Evolutionary conservation across 805 yeast genomes (phyloP), one percentile per base, ranked within the genome.

Genomic region (Metschnikowia bowlesiae): DNA sequence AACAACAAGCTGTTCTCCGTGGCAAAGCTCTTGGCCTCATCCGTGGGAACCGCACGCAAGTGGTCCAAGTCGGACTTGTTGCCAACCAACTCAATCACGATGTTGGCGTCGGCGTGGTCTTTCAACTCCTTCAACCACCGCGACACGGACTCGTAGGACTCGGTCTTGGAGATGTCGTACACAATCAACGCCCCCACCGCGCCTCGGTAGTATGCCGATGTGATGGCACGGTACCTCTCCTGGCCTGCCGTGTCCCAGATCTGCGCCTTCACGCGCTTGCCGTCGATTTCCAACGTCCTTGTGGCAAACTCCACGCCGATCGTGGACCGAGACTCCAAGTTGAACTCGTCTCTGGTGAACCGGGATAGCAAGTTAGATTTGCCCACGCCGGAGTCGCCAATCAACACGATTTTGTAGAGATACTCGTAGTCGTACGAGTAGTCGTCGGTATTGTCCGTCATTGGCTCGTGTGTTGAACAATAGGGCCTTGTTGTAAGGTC

Each of bases 241-340:
- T 92, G 99, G 54, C 99, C 99, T 2, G 99, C 99, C 35, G 99
- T 92, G 70, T 92, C 99, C 99, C 99, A 92, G 60, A 90, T 85
- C 70, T 89, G 96, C 4, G 95, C 92, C 68, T 88, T 89, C 59
- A 88, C 85, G 65, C 89, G 74, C 63, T 86, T 87, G 39, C 89
- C 90, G 57, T 87, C 92, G 54, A 87, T 84, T 62, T 87, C 92
- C 50, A 94, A 83, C 2, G 97, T 91, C 68, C 97, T 81, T 22
- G 98, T 94, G 40, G 98, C 98, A 74, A 92, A 92, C 70, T 94
- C 99, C 46, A 94, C 99, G 44, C 99, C 99, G 65, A 92, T 92
- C 29, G 99, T 92, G 48, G 96, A 87, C 69, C 94, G 84, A 14
- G 94, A 84, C 67, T 94, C 98, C 56, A 91, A 79, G 72, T 91